Evolutionary conservation across 129 eudicot genomes (phyloP), one percentile per base, ranked within the genome.

Genomic region (Glebionis coronaria): DNA sequence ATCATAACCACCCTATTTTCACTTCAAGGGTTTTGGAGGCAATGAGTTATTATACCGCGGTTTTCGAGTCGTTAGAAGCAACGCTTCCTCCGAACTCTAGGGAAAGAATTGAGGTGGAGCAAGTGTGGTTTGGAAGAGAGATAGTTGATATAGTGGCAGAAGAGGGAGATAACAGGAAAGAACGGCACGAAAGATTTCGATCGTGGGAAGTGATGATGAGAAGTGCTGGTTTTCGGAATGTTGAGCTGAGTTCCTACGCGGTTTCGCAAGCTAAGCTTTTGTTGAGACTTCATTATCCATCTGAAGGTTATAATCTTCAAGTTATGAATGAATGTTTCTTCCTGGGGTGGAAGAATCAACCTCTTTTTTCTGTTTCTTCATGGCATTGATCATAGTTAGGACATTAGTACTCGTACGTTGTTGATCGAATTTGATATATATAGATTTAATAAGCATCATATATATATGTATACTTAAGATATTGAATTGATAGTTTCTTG

Each of bases 271-370:
- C 96, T 0, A 92, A 86, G 70, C 67, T 92, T 61, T 68, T 92
- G 56, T 66, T 92, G 31, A 81, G 95, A 66, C 85, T 92, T 10
- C 98, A 92, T 81, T 92, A 92, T 63, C 98, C 98, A 42, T 88
- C 91, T 2, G 91, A 92, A 71, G 98, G 98, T 2, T 92, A 85
- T 40, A 85, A 83, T 57, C 87, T 88, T 70, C 82, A 76, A 23
- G 67, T 77, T 63, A 40, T 68, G 35, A 72, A 69, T 50, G 76
- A 84, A 79, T 82, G 87, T 57, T 80, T 84, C 81, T 83, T 85
- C 82, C 73, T 92, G 59, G 96, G 96, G 25, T 92, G 98, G 98
- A 90, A 88, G 56, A 88, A 88, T 84, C 84, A 76, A 25, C 89
- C 87, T 64, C 89, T 92, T 44, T 92, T 85, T 78, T 92, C 96